Base-by-base conservation (phyloP, 805 yeast genomes). In the Lachancea waltii region DNA sequence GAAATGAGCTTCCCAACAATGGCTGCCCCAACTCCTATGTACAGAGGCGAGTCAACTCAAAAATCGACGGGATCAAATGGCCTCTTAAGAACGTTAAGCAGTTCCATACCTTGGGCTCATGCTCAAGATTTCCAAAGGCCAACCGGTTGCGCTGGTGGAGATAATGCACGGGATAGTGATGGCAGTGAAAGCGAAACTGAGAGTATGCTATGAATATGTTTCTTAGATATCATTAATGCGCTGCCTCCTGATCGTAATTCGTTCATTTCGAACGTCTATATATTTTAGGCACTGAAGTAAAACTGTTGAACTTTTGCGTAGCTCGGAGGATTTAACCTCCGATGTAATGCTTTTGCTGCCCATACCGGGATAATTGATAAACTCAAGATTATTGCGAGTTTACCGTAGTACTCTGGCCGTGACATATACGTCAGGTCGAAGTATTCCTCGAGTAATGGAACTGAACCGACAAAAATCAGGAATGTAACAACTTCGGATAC, bases 261-360 rank as follows among this genome's bases (percentile, higher is more conserved):
- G 11, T 27, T 27, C 15, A 27, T 13, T 23, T 23, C 13, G 26
- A 7, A 23, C 10, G 4, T 23, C 13, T 23, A 11, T 23, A 23
- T 23, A 9, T 6, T 37, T 25, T 35, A 79, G 39, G 73, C 80
- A 44, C 51, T 52, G 6, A 37, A 37, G 16, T 61, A 47, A 43
- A 61, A 61, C 36, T 84, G 92, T 59, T 89, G 97, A 29, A 92
- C 97, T 60, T 92, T 92, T 7, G 97, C 97, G 60, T 92, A 92
- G 54, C 85, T 86, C 22, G 98, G 98, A 3, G 98, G 97, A 49
- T 87, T 76, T 40, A 92, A 60, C 44, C 69, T 77, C 46, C 95
- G 72, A 54, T 81, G 78, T 13, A 90, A 65, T 3, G 83, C 69
- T 60, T 85, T 85, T 3, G 80, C 79, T 2, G 81, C 65, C 96